Base-by-base conservation (phyloP, 1,284 basidiomycete species). In the Mrakiaceae sp. region DNA sequence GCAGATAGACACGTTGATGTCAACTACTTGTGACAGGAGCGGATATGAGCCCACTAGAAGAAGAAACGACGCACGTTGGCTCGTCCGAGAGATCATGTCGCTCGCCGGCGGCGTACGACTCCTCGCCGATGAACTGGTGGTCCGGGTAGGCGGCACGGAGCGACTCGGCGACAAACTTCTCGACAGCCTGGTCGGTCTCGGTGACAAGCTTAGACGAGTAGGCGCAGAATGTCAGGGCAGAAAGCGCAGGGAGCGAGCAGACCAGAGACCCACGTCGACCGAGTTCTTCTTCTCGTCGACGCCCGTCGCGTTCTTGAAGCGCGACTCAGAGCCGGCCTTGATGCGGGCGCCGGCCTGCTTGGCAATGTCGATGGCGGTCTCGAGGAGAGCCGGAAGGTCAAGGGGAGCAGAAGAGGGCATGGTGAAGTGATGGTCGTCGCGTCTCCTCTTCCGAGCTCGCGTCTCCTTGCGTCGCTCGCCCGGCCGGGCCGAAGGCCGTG, bases 151-250 rank as follows among this genome's bases (percentile, higher is more conserved):
- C 79, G 43, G 78, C 75, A 47, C 78, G 77, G 67, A 97, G 84
- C 73, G 85, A 82, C 62, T 80, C 73, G 74, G 84, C 85, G 57
- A 97, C 88, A 64, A 94, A 80, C 69, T 88, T 85, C 75, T 98
- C 94, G 11, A 96, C 92, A 50, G 82, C 85, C 67, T 96, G 88
- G 76, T 98, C 94, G 72, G 91, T 96, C 77, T 97, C 89, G 0
- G 95, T 98, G n/a, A 98, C 95, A 50, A 97, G 81, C 60, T 80
- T 68, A 14, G 68, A 67, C 27, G 56, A 11, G 10, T 12, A 16
- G 27, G 40, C 1, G 7, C 5, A 10, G 56, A 14, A 44, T n/a
- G 47, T 14, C 39, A 12, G 39, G 53, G 12, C 3, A n/a, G 16
- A 40, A 11, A 47, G 48, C 53, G 48, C 43, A 42, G 11, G 43